phyloP scores from a whole-genome alignment of 202 grass and related monocot species.

The Musa balbisiana region DNA sequence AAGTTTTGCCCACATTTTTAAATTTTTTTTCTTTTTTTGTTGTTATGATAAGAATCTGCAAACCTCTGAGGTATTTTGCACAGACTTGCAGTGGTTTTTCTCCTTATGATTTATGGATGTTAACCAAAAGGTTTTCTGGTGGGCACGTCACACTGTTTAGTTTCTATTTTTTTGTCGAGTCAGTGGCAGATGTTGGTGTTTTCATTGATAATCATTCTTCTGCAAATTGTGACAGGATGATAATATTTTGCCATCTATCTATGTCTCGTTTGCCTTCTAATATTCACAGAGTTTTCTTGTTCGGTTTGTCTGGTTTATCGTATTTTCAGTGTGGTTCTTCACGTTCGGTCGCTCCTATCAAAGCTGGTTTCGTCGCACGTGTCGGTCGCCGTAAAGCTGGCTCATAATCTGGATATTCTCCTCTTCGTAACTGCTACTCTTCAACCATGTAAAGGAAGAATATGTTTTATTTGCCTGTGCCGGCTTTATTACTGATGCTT shows the following conservation, averaged over 20 bases:
- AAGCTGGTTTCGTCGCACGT: slow-evolving; percentile 89
- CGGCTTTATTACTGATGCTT: background rate
- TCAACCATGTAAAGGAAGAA: background rate
- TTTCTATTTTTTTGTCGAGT: background rate
- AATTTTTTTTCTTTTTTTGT: background rate
- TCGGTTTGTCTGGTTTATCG: background rate
- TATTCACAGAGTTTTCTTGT: background rate
- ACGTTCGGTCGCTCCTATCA: slow-evolving; percentile 83
- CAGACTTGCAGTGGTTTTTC: no score
- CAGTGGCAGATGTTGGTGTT: background rate
- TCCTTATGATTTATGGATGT: no score
- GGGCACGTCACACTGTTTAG: no score
- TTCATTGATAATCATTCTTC: no score
- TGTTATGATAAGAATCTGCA: slow-evolving; percentile 26
- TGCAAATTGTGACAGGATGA: no score
- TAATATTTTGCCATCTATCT: no score
- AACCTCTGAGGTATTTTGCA: slow-evolving; percentile 1
- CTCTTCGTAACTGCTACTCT: background rate
- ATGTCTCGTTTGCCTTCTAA: slow-evolving; percentile 3
- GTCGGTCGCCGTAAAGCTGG: slow-evolving; percentile 68
- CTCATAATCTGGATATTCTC: slow-evolving; percentile 22
- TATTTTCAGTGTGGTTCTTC: slow-evolving; percentile 81
- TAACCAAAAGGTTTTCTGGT: no score
- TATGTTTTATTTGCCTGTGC: background rate
- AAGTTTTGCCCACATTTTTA: slow-evolving; percentile 29